Evolutionary conservation across 176 grass and related monocot genomes (phyloP).

Genomic region (Juncus effusus): DNA sequence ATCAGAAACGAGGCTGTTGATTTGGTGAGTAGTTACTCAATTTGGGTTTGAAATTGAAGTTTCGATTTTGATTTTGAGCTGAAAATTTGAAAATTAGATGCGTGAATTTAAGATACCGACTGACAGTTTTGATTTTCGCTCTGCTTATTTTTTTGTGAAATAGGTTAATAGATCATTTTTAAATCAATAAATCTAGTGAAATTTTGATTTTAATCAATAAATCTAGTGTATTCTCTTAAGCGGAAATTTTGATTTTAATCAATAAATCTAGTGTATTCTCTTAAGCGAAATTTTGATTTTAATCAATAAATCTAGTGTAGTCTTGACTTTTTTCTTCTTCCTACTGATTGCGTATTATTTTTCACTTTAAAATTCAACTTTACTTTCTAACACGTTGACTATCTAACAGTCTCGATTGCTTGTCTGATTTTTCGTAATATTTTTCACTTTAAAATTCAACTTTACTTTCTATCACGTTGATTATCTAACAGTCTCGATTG

Average conservation of each 20-base stretch:
- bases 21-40: constrained; percentile 50
- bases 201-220: background rate
- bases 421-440: background rate
- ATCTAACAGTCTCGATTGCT: too few relatives aligned
- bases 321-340: background rate
- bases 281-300: background rate
- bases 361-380: background rate
- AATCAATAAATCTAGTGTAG: background rate
- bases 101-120: background rate
- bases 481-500: too few relatives aligned
- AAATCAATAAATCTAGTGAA: background rate
- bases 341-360: background rate
- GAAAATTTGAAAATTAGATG: background rate
- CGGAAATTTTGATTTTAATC: background rate
- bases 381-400: too few relatives aligned
- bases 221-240: background rate
- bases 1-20: constrained; percentile 88
- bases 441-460: too few relatives aligned
- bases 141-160: background rate
- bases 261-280: background rate
- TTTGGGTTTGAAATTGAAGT: background rate
- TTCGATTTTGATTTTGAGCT: background rate
- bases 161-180: background rate
- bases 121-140: background rate
- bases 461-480: too few relatives aligned